Percentiles rank a stretch among this genome's conserved stretches.
These are phyloP conservation scores for Amphirosellinia nigrospora DNA, from an alignment of 495 filamentous ascomycete species.

Conservation along the genomic window DNA sequence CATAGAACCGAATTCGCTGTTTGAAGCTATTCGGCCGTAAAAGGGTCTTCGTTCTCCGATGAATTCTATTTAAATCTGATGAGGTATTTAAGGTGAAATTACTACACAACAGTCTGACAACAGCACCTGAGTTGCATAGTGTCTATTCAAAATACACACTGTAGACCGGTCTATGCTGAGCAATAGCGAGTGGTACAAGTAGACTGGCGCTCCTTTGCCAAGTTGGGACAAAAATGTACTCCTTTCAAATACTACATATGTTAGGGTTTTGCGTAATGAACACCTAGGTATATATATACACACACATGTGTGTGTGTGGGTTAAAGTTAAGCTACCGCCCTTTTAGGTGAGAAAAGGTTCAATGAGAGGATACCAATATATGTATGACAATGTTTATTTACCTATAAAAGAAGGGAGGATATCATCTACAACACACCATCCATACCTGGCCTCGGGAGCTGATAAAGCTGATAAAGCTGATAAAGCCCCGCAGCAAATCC, in stretches of 20 bases:
- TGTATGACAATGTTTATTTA: neutral
- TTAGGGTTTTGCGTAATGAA: neutral
- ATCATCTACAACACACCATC: neutral
- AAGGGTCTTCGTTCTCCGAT: neutral
- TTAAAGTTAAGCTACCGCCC: neutral
- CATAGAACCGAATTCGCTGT: neutral
- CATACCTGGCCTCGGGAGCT: neutral
- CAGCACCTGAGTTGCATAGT: neutral
- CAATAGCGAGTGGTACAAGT: too few species aligned
- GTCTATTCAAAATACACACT: neutral
- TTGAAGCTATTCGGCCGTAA: neutral
- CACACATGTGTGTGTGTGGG: too few species aligned
- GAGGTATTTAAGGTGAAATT: too few species aligned
- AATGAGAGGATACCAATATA: neutral
- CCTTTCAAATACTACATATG: neutral
- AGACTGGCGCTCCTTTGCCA: too few species aligned
- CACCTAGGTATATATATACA: neutral
- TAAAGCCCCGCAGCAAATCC: slow-evolving; percentile 3
- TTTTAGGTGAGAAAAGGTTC: neutral
- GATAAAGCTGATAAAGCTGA: neutral
- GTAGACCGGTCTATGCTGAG: neutral
- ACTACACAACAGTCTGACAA: too few species aligned
- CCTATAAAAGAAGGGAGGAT: neutral
- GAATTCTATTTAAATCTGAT: neutral
- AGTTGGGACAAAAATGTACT: too few species aligned